Evolutionary conservation across 768 basidiomycete genomes (phyloP), one percentile per base, ranked within the genome.

Genomic region (Lactarius vividus): DNA sequence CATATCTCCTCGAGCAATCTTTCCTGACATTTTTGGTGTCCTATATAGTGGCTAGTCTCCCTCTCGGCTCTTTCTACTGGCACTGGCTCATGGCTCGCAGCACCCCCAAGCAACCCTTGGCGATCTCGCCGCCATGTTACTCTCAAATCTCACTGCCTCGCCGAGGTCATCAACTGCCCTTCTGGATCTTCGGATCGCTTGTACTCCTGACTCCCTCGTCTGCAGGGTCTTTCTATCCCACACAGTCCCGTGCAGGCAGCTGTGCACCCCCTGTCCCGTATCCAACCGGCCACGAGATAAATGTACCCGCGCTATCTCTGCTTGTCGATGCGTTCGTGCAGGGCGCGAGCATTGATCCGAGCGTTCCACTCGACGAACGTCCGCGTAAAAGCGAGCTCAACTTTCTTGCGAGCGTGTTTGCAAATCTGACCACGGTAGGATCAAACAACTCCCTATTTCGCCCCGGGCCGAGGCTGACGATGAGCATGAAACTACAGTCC

Each of bases 71-170:
- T 57, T 13, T 13, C 26, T 13, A 10, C 16, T 37, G 1, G 10
- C 58, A 37, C n/a, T 28, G 28, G 31, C 57, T 44, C 31, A 35
- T 59, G 63, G 70, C 68, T 11, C 59, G 65, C 66, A 64, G 68
- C 39, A 63, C 63, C 89, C 92, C n/a, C 85, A 89, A 66, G 87
- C 96, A 11, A 86, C 89, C 64, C 88, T 98, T 31, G 94, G 94
- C 39, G 96, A 98, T 79, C 85, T 98, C 23, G 94, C 95, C 3
- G 84, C 93, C n/a, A 98, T 98, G 96, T 81, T 98, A 1, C 83
- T 98, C 11, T 96, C 95, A n/a, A 98, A 98, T 78, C 79, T 97
- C 39, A 91, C 94, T 10, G 83, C 90, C 5, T 87, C 91, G 53
- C 81, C 90, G 2, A 76, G 83, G 0, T 83, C 90, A 61, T 89